Conservation (phyloP, 1,284 basidiomycete species). For the Pseudozyma thailandica region DNA sequence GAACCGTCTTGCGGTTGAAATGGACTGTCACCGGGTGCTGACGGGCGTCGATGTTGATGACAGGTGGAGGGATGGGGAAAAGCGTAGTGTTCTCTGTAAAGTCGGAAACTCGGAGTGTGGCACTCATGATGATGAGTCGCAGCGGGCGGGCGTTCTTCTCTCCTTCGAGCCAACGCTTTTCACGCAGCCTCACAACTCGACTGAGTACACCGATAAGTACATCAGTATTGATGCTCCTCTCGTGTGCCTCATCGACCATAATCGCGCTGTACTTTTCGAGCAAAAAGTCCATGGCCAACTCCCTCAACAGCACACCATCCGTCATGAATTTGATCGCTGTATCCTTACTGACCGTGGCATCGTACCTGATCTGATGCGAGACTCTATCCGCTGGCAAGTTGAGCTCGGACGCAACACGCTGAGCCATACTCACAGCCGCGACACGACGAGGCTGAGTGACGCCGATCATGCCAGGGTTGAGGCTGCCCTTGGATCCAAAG, state of each 20-base stretch:
- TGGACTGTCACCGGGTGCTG: conserved; percentile 96
- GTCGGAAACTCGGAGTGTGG: conserved; percentile 91
- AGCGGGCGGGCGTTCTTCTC: conserved; percentile 75
- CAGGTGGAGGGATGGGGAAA: conserved; percentile 84
- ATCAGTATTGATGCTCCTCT: conserved; percentile 97
- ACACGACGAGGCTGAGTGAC: conserved; percentile 97
- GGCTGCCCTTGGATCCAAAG: conserved; percentile 83
- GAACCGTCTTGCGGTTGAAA: conserved; percentile 84
- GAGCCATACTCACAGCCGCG: conserved; percentile 94
- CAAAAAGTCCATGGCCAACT: conserved; percentile 89
- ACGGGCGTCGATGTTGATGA: conserved; percentile 87
- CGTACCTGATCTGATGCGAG: conserved; percentile 97
- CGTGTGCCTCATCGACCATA: conserved; percentile 97
- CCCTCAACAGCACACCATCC: conserved; percentile 93
- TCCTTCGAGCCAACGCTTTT: conserved; percentile 61
- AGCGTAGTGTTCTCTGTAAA: conserved; percentile 87
- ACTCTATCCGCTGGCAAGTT: conserved; percentile 81
- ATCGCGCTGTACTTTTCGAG: conserved; percentile 86
- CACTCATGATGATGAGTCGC: conserved; percentile 97
- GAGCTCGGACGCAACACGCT: conserved; percentile 88
- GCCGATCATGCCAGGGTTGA: conserved; percentile 97
- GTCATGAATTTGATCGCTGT: conserved; percentile 99
- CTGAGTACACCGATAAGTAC: conserved; percentile 95
- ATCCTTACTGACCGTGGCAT: conserved; percentile 85
- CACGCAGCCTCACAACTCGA: conserved; percentile 86